A percentile compares a stretch with the other conserved stretches of the same genome.
These are phyloP conservation scores for Ceratocystis albifundus DNA, from an alignment of 2,329 filamentous ascomycete genomes.

Conservation along the genomic window DNA sequence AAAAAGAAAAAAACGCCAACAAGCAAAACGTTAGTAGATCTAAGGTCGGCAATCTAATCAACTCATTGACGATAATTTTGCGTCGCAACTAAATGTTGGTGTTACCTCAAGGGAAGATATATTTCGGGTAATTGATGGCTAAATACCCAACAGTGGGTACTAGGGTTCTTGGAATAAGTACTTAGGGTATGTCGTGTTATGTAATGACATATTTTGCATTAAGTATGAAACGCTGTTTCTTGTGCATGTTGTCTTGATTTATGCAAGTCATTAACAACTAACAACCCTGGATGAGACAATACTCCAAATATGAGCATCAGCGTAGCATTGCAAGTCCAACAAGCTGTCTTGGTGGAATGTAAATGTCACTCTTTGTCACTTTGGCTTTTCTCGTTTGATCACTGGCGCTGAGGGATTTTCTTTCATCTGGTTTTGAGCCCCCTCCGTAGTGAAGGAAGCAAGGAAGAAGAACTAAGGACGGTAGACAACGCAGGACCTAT, in stretches of 20 bases:
- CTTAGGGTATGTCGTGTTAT: not conserved
- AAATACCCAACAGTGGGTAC: not conserved
- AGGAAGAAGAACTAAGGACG: not conserved
- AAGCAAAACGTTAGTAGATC: not conserved
- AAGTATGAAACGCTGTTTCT: not conserved
- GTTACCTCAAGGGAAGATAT: not conserved
- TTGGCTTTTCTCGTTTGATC: not conserved
- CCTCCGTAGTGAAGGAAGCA: not conserved
- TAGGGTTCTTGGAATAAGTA: not conserved
- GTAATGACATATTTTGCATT: not conserved
- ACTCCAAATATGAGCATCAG: not conserved
- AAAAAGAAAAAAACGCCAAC: not conserved
- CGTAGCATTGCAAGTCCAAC: not conserved
- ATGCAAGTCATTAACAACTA: not conserved
- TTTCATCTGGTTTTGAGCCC: not conserved
- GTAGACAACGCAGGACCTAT: not conserved
- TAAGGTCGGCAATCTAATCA: slow-evolving; percentile 1
- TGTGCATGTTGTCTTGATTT: not conserved
- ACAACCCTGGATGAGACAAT: not conserved
- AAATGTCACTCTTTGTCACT: not conserved
- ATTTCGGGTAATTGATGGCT: not conserved
- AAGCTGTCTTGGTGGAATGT: too few relatives aligned
- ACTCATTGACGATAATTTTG: not conserved
- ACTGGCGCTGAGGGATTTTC: not conserved
- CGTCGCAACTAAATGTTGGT: not conserved